Evolutionary conservation across 2,329 filamentous ascomycete species (phyloP).

Genomic region (Cercospora sp.): DNA sequence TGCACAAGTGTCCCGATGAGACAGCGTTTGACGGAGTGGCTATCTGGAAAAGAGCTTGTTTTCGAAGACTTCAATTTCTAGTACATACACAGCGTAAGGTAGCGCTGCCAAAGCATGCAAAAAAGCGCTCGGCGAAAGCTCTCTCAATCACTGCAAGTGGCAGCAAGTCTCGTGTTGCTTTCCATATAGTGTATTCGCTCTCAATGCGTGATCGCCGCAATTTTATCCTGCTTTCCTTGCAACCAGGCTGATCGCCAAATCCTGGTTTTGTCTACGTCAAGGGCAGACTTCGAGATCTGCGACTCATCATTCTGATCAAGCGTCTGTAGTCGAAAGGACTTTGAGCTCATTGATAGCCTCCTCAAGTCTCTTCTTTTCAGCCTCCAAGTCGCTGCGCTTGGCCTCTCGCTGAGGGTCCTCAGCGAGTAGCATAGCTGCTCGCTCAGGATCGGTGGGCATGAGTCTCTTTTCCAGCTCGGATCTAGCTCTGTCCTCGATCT

Average conservation of each 20-base stretch:
- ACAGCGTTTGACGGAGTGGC: slow-evolving; percentile 51
- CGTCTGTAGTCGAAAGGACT: slow-evolving; percentile 13
- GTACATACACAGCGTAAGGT: not conserved
- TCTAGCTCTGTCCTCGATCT: slow-evolving; percentile 17
- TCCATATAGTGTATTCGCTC: not conserved
- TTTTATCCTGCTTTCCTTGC: not conserved
- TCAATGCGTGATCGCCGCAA: not conserved
- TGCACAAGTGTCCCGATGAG: slow-evolving; percentile 57
- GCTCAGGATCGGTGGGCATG: slow-evolving; percentile 17
- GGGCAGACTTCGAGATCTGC: slow-evolving; percentile 37
- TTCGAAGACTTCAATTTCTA: slow-evolving; percentile 55
- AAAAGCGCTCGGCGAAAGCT: not conserved
- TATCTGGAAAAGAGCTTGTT: slow-evolving; percentile 47
- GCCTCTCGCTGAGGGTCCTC: slow-evolving; percentile 39
- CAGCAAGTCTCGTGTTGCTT: not conserved
- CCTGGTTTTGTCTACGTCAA: no score
- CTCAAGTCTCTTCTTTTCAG: slow-evolving; percentile 35
- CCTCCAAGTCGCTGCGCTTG: slow-evolving; percentile 31
- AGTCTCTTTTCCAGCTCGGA: slow-evolving; percentile 20
- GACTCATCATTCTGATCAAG: slow-evolving; percentile 4
- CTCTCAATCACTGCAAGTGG: not conserved
- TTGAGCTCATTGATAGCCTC: slow-evolving; percentile 34
- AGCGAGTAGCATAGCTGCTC: slow-evolving; percentile 36
- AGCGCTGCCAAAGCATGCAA: not conserved
- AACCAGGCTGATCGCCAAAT: no score